Percentiles rank a stretch among this genome's conserved stretches.
Conservation (phyloP, 495 filamentous ascomycete species). For the Umbilicaria muhlenbergii region DNA sequence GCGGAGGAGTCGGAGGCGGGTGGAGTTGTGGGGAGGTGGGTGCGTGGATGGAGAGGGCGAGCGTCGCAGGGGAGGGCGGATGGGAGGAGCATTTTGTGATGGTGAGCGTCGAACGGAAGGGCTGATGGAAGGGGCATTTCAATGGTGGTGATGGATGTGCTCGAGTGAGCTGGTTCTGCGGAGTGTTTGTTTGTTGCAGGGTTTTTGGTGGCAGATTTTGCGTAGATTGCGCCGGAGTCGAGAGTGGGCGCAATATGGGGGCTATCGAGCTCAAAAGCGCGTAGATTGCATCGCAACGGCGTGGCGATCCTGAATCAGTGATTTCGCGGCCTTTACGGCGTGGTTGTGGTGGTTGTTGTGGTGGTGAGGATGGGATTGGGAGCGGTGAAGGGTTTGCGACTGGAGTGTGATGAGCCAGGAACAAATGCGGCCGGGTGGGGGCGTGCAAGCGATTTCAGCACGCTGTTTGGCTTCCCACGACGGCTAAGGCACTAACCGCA, state of each 20-base stretch:
- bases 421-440: too few species aligned
- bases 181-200: neutral
- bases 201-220: neutral
- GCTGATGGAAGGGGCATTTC: conserved; percentile 56
- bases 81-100: conserved; percentile 49
- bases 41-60: conserved; percentile 27
- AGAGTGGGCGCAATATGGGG: neutral
- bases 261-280: neutral
- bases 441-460: too few species aligned
- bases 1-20: conserved; percentile 40
- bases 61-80: conserved; percentile 54
- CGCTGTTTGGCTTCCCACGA: too few species aligned
- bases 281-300: neutral
- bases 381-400: too few species aligned
- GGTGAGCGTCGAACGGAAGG: conserved; percentile 47
- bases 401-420: too few species aligned
- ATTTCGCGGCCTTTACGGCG: too few species aligned
- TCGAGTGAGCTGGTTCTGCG: neutral
- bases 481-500: too few species aligned
- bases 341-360: too few species aligned
- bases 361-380: too few species aligned
- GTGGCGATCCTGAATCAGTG: neutral
- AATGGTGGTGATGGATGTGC: neutral
- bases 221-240: neutral
- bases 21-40: conserved; percentile 27